Conservation (phyloP, 441 rosid species). For the Corymbia citriodora region DNA sequence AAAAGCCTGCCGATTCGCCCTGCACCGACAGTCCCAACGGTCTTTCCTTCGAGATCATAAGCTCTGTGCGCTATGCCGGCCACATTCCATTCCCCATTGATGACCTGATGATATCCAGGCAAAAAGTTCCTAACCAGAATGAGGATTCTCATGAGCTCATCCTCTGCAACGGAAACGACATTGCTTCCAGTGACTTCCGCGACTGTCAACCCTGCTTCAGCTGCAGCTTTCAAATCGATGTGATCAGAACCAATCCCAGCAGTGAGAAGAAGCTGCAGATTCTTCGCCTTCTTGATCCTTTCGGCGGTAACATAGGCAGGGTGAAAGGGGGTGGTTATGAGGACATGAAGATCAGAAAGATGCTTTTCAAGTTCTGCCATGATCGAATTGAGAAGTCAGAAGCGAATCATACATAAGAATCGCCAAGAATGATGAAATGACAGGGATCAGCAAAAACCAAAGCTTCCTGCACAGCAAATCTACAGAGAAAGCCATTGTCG, state of each 20-base stretch:
- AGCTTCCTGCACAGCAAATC: not conserved
- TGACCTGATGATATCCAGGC: slow-evolving; percentile 76
- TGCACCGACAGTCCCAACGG: slow-evolving; percentile 78
- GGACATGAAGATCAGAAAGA: slow-evolving; percentile 78
- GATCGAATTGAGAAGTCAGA: not conserved
- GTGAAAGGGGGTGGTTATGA: slow-evolving; percentile 89
- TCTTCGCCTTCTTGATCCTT: slow-evolving; percentile 86
- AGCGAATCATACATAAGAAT: not conserved
- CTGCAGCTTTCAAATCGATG: slow-evolving; percentile 81
- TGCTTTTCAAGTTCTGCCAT: slow-evolving; percentile 88
- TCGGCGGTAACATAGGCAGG: slow-evolving; percentile 92
- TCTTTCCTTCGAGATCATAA: slow-evolving; percentile 93
- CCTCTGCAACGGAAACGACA: slow-evolving; percentile 84
- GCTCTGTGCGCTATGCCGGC: slow-evolving; percentile 76
- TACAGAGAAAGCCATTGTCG: not conserved
- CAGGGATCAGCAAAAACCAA: not conserved
- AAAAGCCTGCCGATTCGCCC: slow-evolving; percentile 92
- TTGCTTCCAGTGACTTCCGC: slow-evolving; percentile 98
- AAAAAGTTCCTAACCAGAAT: slow-evolving; percentile 80
- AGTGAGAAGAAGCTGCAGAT: slow-evolving; percentile 81
- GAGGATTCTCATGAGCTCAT: slow-evolving; percentile 89
- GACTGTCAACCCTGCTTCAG: slow-evolving; percentile 84
- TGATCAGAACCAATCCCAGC: slow-evolving; percentile 98
- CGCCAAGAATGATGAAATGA: not conserved
- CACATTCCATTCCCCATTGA: slow-evolving; percentile 85